phyloP scores from a whole-genome alignment of 768 basidiomycete genomes.

The Tricholoma bakamatsutake region DNA sequence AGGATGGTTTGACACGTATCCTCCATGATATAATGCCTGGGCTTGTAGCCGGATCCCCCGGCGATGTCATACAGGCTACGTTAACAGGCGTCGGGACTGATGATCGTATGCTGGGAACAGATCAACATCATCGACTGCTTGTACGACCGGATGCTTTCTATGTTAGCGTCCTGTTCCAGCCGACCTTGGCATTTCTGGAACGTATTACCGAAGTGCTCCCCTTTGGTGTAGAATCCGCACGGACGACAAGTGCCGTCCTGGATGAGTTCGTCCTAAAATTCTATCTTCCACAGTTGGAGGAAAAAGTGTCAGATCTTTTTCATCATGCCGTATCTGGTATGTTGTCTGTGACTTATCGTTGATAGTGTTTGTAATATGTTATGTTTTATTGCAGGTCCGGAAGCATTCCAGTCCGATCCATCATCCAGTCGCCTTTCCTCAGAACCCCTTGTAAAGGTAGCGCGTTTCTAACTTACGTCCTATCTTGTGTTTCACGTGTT shows the following conservation, averaged over 20 bases:
- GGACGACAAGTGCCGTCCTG: constrained; percentile 65
- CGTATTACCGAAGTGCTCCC: constrained; percentile 70
- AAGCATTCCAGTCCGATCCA: constrained; percentile 84
- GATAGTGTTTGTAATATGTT: neutral
- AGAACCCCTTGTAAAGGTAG: constrained; percentile 76
- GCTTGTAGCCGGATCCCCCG: constrained; percentile 66
- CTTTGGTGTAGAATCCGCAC: constrained; percentile 57
- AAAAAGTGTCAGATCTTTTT: constrained; percentile 84
- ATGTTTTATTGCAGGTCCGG: constrained; percentile 46
- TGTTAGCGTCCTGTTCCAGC: constrained; percentile 90
- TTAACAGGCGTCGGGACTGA: constrained; percentile 60
- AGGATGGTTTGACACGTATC: constrained; percentile 78
- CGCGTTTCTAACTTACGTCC: neutral
- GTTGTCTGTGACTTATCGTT: constrained; percentile 2
- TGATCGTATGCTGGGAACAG: constrained; percentile 65
- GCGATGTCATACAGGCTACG: constrained; percentile 58
- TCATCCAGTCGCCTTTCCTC: constrained; percentile 55
- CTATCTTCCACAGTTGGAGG: constrained; percentile 92
- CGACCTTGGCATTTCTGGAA: constrained; percentile 81
- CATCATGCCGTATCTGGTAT: constrained; percentile 78
- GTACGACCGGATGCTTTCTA: constrained; percentile 93
- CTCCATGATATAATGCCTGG: constrained; percentile 93
- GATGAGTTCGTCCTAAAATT: constrained; percentile 92
- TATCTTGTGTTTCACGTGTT: neutral
- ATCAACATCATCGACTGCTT: constrained; percentile 79